Base-by-base conservation (phyloP, 768 basidiomycete species). In the Boletus tomentosulus region DNA sequence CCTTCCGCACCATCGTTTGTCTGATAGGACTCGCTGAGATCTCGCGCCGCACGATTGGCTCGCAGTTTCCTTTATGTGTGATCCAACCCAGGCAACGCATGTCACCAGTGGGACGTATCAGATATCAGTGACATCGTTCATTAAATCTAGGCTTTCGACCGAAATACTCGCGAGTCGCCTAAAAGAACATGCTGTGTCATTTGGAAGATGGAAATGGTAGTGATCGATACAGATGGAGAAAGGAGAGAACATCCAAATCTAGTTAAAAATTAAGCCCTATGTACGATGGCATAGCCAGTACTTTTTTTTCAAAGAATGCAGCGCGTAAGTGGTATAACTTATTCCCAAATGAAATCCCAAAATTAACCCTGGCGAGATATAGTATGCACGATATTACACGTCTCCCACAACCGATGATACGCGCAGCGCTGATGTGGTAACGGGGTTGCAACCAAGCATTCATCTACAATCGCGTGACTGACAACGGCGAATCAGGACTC, bases 381-480 rank as follows among this genome's bases (percentile, higher is more conserved):
- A 30, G 52, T 66, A 66, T 30, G 31, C 53, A n/a, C 55, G 12
- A 51, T 52, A 46, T 48, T 46, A 56, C 57, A 57, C 46, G 25
- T 51, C 39, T 46, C 44, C 56, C 58, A 64, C 55, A 58, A 48
- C 45, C 55, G 46, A 57, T 51, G 46, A 25, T 45, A 59, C 61
- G 67, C 59, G 51, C 65, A 55, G 43, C 60, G 66, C 62, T n/a
- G 34, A 50, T 51, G 59, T 59, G 57, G 54, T 44, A 52, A 57
- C 49, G 31, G 48, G 37, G 45, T 3, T 46, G 45, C 49, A 44
- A 52, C 39, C 44, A 44, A 47, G 34, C 48, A 48, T 56, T 68
- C 58, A 70, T 66, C 65, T 68, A 39, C 61, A 66, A 42, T 66
- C 66, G 55, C 58, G 65, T 58, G 66, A 63, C 70, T 70, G 35